phyloP scores from a whole-genome alignment of 2,329 filamentous ascomycete genomes.

The Aspergillus sp. region DNA sequence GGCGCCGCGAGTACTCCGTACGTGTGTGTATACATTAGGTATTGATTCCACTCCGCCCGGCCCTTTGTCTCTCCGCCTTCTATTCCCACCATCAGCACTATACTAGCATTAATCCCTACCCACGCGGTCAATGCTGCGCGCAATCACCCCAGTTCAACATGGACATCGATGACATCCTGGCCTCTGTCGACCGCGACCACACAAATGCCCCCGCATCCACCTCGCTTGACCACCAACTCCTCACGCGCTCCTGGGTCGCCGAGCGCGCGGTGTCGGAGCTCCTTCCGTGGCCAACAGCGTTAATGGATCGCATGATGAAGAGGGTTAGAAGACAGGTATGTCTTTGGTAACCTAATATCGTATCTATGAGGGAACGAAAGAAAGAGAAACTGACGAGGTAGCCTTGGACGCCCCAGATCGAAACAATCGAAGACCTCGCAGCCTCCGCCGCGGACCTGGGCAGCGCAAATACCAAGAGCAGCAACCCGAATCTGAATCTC shows the following conservation, averaged over 20 bases:
- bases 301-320: conserved; percentile 75
- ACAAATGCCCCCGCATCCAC: conserved; percentile 27
- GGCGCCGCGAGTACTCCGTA: no score
- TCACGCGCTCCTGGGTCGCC: conserved; percentile 88
- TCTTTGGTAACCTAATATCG: neutral
- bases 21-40: neutral
- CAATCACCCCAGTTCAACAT: conserved; percentile 35
- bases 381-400: neutral
- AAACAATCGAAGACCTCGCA: conserved; percentile 56
- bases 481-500: conserved; percentile 88
- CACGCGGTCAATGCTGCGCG: neutral
- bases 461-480: conserved; percentile 60
- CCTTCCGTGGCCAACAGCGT: conserved; percentile 64
- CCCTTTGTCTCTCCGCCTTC: conserved; percentile 8
- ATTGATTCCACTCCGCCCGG: neutral
- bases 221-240: conserved; percentile 65
- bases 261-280: conserved; percentile 85
- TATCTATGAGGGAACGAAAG: no score
- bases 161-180: conserved; percentile 75
- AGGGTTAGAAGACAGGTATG: conserved; percentile 56
- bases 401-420: conserved; percentile 41
- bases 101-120: neutral
- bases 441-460: conserved; percentile 36
- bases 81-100: conserved; percentile 7
- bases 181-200: conserved; percentile 58